These are phyloP conservation scores for Cercospora nicotianae DNA, from an alignment of 2,329 filamentous ascomycete species.

Conservation along the genomic window DNA sequence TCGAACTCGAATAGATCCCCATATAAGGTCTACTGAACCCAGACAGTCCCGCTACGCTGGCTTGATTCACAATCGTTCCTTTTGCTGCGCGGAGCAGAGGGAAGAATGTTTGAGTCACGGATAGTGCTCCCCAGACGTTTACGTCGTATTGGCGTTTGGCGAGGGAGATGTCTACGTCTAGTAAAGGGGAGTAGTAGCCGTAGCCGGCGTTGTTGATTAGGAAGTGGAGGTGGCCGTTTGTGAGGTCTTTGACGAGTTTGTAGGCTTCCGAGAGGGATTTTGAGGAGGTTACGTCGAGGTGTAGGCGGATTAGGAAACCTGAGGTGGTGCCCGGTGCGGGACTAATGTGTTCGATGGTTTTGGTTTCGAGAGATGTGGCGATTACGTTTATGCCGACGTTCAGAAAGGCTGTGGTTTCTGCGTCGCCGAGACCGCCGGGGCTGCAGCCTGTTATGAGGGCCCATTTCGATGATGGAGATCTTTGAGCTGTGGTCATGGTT, in stretches of 20 bases:
- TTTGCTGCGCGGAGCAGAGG: constrained; percentile 45
- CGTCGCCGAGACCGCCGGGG: constrained; percentile 48
- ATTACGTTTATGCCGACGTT: constrained; percentile 49
- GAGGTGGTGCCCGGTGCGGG: constrained; percentile 12
- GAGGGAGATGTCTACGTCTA: constrained; percentile 36
- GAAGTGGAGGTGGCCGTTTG: constrained; percentile 46
- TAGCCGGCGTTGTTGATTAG: constrained; percentile 53
- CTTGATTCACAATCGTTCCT: constrained; percentile 42
- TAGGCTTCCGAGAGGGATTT: constrained; percentile 41
- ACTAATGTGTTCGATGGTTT: constrained; percentile 25
- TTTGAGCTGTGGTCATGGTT: background rate
- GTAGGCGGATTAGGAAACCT: constrained; percentile 34
- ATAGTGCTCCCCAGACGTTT: constrained; percentile 50
- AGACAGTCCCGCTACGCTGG: constrained; percentile 34
- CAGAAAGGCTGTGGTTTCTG: constrained; percentile 49
- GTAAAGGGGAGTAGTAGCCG: constrained; percentile 33
- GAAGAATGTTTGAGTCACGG: constrained; percentile 48
- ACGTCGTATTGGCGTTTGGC: constrained; percentile 53
- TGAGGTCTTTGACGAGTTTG: constrained; percentile 31
- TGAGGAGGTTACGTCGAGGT: constrained; percentile 46
- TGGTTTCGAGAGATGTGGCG: constrained; percentile 41
- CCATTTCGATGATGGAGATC: constrained; percentile 35
- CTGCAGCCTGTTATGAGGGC: constrained; percentile 53
- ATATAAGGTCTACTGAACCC: constrained; percentile 30
- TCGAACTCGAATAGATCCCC: constrained; percentile 40